phyloP scores from a whole-genome alignment of 2,329 filamentous ascomycete genomes.

The Fusarium sacchari region DNA sequence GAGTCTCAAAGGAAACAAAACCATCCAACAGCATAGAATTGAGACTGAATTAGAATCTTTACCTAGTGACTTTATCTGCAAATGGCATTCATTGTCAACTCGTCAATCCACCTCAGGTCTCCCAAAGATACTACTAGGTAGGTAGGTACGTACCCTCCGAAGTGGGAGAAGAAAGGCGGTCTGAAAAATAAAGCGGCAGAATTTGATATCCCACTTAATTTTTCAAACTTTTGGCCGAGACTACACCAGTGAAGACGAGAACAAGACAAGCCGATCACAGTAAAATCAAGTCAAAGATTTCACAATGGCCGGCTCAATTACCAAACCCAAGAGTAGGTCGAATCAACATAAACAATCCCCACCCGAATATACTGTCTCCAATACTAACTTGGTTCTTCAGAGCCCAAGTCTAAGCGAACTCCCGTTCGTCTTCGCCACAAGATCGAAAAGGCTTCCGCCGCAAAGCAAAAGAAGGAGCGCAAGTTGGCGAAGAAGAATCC shows the following conservation, averaged over 20 bases:
- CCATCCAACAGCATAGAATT: no score
- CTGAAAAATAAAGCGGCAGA: slow-evolving; percentile 47
- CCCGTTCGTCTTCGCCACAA: slow-evolving; percentile 92
- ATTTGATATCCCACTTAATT: slow-evolving; percentile 52
- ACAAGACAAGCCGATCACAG: slow-evolving; percentile 23
- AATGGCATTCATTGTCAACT: neutral
- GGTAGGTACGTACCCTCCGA: slow-evolving; percentile 15
- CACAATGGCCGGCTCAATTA: slow-evolving; percentile 64
- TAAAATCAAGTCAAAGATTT: slow-evolving; percentile 18
- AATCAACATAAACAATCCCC: neutral
- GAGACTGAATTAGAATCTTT: neutral
- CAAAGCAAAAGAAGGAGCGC: slow-evolving; percentile 89
- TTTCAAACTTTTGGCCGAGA: slow-evolving; percentile 44
- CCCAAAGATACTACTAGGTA: slow-evolving; percentile 8
- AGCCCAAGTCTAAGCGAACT: slow-evolving; percentile 93
- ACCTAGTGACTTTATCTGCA: neutral
- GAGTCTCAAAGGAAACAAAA: neutral
- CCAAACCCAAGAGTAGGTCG: slow-evolving; percentile 63
- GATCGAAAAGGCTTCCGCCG: slow-evolving; percentile 90
- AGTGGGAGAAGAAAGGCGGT: slow-evolving; percentile 46
- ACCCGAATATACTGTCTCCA: neutral
- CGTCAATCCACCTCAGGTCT: neutral
- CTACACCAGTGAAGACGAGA: slow-evolving; percentile 10
- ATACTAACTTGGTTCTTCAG: slow-evolving; percentile 55
- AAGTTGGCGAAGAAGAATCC: slow-evolving; percentile 97